Conservation (phyloP, 768 basidiomycete species). For the Termitomyces bulborhizus region DNA sequence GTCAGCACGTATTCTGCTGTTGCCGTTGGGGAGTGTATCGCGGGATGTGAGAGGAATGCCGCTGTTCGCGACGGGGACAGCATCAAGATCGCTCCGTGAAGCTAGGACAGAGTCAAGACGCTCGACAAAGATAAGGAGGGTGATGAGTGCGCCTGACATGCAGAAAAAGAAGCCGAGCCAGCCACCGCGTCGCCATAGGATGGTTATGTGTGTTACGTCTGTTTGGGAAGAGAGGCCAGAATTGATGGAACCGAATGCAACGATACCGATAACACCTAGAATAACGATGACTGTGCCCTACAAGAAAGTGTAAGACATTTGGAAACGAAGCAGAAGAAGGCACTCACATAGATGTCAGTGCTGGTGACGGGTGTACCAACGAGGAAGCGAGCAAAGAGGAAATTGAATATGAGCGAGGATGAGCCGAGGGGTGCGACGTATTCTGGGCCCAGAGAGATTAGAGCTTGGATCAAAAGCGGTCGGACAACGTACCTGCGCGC, state of each 20-base stretch:
- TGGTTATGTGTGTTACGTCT: constrained; percentile 67
- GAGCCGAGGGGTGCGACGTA: constrained; percentile 96
- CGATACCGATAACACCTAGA: constrained; percentile 81
- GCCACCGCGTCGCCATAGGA: constrained; percentile 78
- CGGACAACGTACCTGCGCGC: constrained; percentile 56
- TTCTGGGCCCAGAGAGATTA: constrained; percentile 37
- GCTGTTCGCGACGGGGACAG: constrained; percentile 39
- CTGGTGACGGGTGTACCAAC: constrained; percentile 81
- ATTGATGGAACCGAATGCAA: constrained; percentile 81
- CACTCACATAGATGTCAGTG: constrained; percentile 73
- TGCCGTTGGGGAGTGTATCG: not conserved
- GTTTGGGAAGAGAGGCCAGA: constrained; percentile 72
- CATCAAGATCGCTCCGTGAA: constrained; percentile 63
- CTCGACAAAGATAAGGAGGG: constrained; percentile 61
- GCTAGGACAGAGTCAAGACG: constrained; percentile 71
- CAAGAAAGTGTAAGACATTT: not conserved
- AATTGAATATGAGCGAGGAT: constrained; percentile 93
- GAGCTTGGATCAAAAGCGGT: not conserved
- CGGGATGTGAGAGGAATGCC: not conserved
- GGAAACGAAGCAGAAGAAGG: not conserved
- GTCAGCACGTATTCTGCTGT: not conserved
- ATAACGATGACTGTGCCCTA: constrained; percentile 83
- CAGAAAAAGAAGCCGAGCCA: constrained; percentile 91
- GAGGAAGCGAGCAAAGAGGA: constrained; percentile 86
- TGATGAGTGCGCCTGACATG: constrained; percentile 63